These are phyloP conservation scores for Apodospora peruviana DNA, from an alignment of 495 filamentous ascomycete species.

Conservation along the genomic window DNA sequence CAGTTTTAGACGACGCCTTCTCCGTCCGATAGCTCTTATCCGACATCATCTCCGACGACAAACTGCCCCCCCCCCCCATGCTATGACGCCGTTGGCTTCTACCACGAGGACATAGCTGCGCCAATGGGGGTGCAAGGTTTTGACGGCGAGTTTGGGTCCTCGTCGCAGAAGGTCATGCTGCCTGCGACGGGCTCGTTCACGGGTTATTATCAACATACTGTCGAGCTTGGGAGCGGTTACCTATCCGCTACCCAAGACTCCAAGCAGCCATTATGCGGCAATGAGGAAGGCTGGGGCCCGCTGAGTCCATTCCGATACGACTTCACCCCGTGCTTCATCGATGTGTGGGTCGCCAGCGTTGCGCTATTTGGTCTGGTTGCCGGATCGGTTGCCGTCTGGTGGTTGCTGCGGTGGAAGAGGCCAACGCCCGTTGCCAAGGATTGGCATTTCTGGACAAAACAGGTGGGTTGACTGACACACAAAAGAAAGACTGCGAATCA, in stretches of 20 bases:
- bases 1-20: too few relatives aligned
- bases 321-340: constrained; percentile 94
- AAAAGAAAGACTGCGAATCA: too few relatives aligned
- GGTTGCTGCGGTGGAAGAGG: constrained; percentile 56
- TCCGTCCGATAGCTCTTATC: too few relatives aligned
- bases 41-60: too few relatives aligned
- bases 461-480: constrained; percentile 52
- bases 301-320: constrained; percentile 78
- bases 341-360: constrained; percentile 72
- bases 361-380: constrained; percentile 70
- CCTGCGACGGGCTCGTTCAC: constrained; percentile 49
- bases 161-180: constrained; percentile 39
- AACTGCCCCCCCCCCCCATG: too few relatives aligned
- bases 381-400: constrained; percentile 69
- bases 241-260: constrained; percentile 34
- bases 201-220: constrained; percentile 35
- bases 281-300: constrained; percentile 92
- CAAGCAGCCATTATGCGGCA: constrained; percentile 71
- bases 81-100: constrained; percentile 18
- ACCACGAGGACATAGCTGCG: constrained; percentile 15
- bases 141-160: constrained; percentile 15
- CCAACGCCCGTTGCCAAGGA: constrained; percentile 67
- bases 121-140: constrained; percentile 18
- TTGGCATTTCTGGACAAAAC: constrained; percentile 93
- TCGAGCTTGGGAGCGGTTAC: constrained; percentile 39